Conservation (phyloP, 2,329 filamentous ascomycete genomes). For the Aspergillus puulaauensis region DNA sequence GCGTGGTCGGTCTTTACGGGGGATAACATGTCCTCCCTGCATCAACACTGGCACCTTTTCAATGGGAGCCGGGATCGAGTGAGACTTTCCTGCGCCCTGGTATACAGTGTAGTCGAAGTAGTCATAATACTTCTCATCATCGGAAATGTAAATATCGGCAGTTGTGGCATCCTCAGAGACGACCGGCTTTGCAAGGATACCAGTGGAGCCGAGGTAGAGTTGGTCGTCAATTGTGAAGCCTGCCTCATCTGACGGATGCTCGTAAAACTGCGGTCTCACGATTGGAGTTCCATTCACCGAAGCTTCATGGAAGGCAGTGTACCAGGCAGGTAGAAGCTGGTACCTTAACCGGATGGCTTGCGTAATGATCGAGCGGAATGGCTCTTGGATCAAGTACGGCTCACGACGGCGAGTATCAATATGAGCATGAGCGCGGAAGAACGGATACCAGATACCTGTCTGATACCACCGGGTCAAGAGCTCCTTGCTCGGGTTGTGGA, state of each 20-base stretch:
- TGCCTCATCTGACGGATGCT: conserved; percentile 78
- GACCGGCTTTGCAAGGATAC: conserved; percentile 89
- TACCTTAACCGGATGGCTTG: conserved; percentile 87
- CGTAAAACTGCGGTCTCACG: conserved; percentile 88
- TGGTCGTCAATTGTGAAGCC: conserved; percentile 93
- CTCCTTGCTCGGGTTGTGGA: conserved; percentile 92
- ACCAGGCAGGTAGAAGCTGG: conserved; percentile 87
- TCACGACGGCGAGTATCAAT: conserved; percentile 94
- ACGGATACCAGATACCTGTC: conserved; percentile 93
- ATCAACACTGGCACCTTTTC: conserved; percentile 88
- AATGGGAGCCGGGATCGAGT: conserved; percentile 73
- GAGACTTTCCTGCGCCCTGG: conserved; percentile 67
- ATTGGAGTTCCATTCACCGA: conserved; percentile 81
- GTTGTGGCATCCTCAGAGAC: conserved; percentile 71
- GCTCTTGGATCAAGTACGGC: conserved; percentile 82
- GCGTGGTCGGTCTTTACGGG: conserved; percentile 82
- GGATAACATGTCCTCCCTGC: conserved; percentile 88
- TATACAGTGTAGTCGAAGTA: conserved; percentile 86
- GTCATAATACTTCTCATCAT: conserved; percentile 88
- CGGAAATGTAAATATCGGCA: conserved; percentile 81
- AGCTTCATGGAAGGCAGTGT: conserved; percentile 92
- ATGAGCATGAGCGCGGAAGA: conserved; percentile 96
- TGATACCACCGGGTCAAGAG: conserved; percentile 95
- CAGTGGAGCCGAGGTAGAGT: conserved; percentile 84
- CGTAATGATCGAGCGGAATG: conserved; percentile 82